phyloP scores from a whole-genome alignment of 495 filamentous ascomycete genomes.

The Neurospora hispaniola region DNA sequence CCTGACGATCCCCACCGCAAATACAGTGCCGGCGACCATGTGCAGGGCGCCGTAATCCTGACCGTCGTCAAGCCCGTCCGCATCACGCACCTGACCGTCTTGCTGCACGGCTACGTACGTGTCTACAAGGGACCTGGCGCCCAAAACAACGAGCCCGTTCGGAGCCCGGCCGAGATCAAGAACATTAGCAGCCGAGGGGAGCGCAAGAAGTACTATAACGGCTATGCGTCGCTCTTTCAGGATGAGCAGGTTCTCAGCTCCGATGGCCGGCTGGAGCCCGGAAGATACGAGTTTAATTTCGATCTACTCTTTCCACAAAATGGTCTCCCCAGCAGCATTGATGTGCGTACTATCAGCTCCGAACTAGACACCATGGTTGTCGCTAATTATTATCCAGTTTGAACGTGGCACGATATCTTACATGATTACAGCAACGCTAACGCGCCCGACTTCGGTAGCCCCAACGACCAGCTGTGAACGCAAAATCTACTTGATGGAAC shows the following conservation, averaged over 20 bases:
- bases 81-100: conserved; percentile 83
- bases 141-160: conserved; percentile 45
- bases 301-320: conserved; percentile 70
- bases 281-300: conserved; percentile 87
- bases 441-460: conserved; percentile 77
- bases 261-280: conserved; percentile 74
- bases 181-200: conserved; percentile 37
- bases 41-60: conserved; percentile 66
- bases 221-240: conserved; percentile 76
- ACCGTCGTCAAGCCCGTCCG: conserved; percentile 71
- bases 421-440: conserved; percentile 78
- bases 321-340: conserved; percentile 82
- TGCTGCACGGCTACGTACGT: conserved; percentile 79
- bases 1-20: conserved; percentile 82
- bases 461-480: conserved; percentile 67
- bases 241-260: conserved; percentile 86
- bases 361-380: neutral
- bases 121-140: conserved; percentile 68
- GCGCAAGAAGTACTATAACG: conserved; percentile 69
- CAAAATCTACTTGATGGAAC: conserved; percentile 70
- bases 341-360: conserved; percentile 47
- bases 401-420: conserved; percentile 91
- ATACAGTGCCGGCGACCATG: conserved; percentile 56
- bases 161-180: conserved; percentile 31
- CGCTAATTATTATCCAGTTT: conserved; percentile 50